Conservation (phyloP, 257 asterid genomes). For the Leonotis leonurus region DNA sequence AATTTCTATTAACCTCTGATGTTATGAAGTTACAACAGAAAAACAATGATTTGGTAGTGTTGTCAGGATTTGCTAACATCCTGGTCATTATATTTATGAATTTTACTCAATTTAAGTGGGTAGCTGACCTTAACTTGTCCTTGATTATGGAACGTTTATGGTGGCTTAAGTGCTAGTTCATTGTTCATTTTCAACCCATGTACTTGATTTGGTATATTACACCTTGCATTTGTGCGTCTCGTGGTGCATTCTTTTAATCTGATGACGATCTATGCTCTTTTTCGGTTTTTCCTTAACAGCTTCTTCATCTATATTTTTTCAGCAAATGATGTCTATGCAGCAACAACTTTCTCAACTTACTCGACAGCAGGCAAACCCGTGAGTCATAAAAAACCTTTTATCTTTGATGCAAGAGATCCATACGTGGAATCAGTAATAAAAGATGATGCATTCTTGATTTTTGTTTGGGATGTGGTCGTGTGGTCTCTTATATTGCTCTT, state of each 20-base stretch:
- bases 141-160: background rate
- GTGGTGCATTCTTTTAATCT: background rate
- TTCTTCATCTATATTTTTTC: slow-evolving; percentile 10
- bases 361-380: slow-evolving; percentile 45
- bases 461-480: background rate
- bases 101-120: background rate
- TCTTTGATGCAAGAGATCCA: slow-evolving; percentile 4
- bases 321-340: slow-evolving; percentile 61
- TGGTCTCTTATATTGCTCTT: background rate
- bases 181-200: background rate
- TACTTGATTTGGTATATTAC: background rate
- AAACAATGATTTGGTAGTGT: background rate
- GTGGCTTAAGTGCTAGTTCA: background rate
- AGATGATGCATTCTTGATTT: background rate
- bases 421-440: background rate
- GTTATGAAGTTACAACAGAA: background rate
- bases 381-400: slow-evolving; percentile 25
- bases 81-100: background rate
- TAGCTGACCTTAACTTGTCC: no score
- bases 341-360: slow-evolving; percentile 48
- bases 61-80: background rate
- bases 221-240: no score
- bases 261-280: background rate
- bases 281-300: slow-evolving; percentile 5
- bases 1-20: no score